Percentiles rank a stretch among this genome's conserved stretches.
phyloP scores from a whole-genome alignment of 2,329 filamentous ascomycete genomes.

The Exophiala oligosperma region DNA sequence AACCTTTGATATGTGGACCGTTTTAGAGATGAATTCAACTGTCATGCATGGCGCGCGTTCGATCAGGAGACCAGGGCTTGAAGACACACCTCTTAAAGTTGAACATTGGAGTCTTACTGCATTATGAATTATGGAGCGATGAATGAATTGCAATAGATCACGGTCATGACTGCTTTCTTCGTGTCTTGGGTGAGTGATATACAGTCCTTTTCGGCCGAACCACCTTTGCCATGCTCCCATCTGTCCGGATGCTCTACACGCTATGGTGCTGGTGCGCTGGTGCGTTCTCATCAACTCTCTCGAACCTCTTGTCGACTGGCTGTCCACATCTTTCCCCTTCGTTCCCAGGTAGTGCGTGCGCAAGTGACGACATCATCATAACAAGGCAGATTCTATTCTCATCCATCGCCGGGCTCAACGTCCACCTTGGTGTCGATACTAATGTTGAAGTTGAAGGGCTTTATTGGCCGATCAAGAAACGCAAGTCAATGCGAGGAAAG shows the following conservation, averaged over 20 bases:
- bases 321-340: neutral
- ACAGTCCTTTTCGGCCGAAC: neutral
- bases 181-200: neutral
- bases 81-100: neutral
- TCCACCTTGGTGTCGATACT: slow-evolving; percentile 8
- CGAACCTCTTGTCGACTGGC: too few relatives aligned
- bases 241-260: neutral
- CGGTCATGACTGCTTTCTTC: neutral
- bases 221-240: neutral
- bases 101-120: slow-evolving; percentile 6
- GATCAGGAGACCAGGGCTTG: neutral
- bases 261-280: too few relatives aligned
- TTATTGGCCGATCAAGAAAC: slow-evolving; percentile 14
- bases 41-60: neutral
- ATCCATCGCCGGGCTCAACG: neutral
- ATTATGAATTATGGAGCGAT: slow-evolving; percentile 20
- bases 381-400: neutral
- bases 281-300: too few relatives aligned
- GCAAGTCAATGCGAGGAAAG: neutral
- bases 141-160: slow-evolving; percentile 20
- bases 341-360: neutral
- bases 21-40: neutral
- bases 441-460: slow-evolving; percentile 2
- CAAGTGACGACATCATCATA: too few relatives aligned
- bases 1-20: neutral